Percentiles rank a stretch among this genome's conserved stretches.
These are phyloP conservation scores for Phialophora tarda DNA, from an alignment of 2,329 filamentous ascomycete genomes.

Conservation along the genomic window DNA sequence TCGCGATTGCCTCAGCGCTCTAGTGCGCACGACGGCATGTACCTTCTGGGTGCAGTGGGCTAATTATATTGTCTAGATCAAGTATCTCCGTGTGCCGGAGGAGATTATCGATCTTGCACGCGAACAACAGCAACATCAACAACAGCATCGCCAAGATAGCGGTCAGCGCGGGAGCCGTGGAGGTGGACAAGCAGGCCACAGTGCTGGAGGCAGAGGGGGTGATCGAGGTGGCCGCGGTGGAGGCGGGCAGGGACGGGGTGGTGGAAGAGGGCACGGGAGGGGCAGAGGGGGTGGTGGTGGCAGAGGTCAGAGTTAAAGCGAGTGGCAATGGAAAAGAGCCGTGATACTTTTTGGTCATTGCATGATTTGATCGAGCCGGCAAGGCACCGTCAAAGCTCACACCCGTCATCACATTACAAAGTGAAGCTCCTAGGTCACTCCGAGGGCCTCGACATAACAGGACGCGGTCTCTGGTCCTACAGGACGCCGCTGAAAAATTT, in stretches of 20 bases:
- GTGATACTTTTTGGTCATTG: neutral
- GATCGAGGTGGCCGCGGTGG: slow-evolving; percentile 47
- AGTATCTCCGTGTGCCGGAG: slow-evolving; percentile 94
- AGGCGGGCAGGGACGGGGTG: slow-evolving; percentile 51
- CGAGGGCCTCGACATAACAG: neutral
- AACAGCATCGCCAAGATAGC: slow-evolving; percentile 33
- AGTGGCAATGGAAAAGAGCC: neutral
- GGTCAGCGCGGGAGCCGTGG: slow-evolving; percentile 31
- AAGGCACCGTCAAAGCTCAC: neutral
- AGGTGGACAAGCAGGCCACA: slow-evolving; percentile 49
- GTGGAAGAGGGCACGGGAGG: slow-evolving; percentile 49
- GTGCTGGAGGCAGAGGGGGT: slow-evolving; percentile 46
- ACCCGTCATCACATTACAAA: slow-evolving; percentile 8
- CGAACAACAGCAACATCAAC: slow-evolving; percentile 74
- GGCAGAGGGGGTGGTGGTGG: slow-evolving; percentile 53
- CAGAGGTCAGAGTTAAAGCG: slow-evolving; percentile 41
- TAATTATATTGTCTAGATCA: slow-evolving; percentile 70
- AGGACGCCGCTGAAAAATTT: neutral
- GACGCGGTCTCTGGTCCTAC: neutral
- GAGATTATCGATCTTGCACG: slow-evolving; percentile 94
- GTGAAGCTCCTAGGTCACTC: neutral
- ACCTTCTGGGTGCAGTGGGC: neutral
- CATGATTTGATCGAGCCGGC: neutral
- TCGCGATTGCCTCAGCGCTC: neutral
- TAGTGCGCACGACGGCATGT: too few species aligned